Base-by-base conservation (phyloP, 169 alveolate genomes). In the Plasmodium coatneyi region DNA sequence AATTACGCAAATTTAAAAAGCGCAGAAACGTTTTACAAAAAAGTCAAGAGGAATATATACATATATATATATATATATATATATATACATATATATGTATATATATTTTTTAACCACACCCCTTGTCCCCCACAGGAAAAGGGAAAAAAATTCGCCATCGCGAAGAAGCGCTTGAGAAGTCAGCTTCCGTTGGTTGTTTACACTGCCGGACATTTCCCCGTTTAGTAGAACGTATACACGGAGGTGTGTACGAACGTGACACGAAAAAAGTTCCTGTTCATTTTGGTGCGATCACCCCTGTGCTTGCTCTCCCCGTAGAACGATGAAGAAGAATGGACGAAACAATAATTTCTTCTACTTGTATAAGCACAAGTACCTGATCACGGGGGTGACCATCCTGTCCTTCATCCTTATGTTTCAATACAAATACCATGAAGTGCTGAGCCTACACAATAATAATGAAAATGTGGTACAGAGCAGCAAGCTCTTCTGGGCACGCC, bases 381-480 rank as follows among this genome's bases (percentile, higher is more conserved):
- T 87, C 28, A 87, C 93, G 81, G 86, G 93, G 2, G 78, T 87
- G 54, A 87, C 93, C 6, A 49, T 87, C 19, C 46, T 87, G 14
- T 87, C 93, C 2, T 28, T 87, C 28, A n/a, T 87, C 16, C 16
- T 87, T 4, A 87, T 87, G 86, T 78, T 87, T 56, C 93, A 87
- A 14, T 87, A 87, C 39, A 87, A 87, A 25, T 87, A 87, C 70
- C 93, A 87, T 34, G 93, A 87, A 76, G 93, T 78, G 16, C 70
- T 87, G 30, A 16, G 71, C 43, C 82, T 87, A 9, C 71, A 87
- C 39, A 72, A 71, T 1, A 60, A 87, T 25, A 54, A 43, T 9
- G 71, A 39, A 39, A 87, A 54, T 19, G 80, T 46, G 2, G 9
- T 19, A 16, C 87, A 87, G 5, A 87, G 93, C 28, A 36, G 71